Evolutionary conservation across 1,284 basidiomycete genomes (phyloP).

Genomic region (Hemileia vastatrix): DNA sequence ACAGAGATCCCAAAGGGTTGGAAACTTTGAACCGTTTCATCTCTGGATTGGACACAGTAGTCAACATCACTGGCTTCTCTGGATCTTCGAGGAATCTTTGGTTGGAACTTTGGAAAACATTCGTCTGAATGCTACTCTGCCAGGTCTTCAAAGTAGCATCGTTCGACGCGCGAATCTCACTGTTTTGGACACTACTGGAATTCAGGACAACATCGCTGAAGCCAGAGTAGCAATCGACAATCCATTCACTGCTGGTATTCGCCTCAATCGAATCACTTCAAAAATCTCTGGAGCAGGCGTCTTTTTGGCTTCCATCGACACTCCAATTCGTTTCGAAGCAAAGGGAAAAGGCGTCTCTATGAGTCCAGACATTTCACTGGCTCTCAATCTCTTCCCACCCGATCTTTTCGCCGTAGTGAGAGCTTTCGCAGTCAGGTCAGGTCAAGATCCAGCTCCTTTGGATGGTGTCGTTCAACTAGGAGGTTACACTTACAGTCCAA

Average conservation of each 20-base stretch:
- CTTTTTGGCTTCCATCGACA: slow-evolving; percentile 57
- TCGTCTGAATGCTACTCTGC: slow-evolving; percentile 55
- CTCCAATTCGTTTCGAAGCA: slow-evolving; percentile 52
- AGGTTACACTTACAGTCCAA: slow-evolving; percentile 55
- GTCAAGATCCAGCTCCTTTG: slow-evolving; percentile 55
- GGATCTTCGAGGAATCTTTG: slow-evolving; percentile 57
- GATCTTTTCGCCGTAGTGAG: slow-evolving; percentile 62
- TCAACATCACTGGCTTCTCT: slow-evolving; percentile 43
- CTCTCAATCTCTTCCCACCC: slow-evolving; percentile 64
- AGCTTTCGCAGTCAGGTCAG: slow-evolving; percentile 57
- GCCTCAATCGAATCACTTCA: slow-evolving; percentile 57
- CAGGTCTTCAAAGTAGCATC: slow-evolving; percentile 55
- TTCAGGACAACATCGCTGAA: slow-evolving; percentile 57
- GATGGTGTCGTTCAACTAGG: slow-evolving; percentile 63
- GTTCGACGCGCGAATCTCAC: slow-evolving; percentile 52
- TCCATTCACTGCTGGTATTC: slow-evolving; percentile 58
- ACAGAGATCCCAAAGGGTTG: slow-evolving; percentile 55
- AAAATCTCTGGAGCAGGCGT: slow-evolving; percentile 59
- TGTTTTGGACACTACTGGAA: slow-evolving; percentile 61
- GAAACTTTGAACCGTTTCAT: slow-evolving; percentile 64
- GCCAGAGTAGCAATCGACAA: slow-evolving; percentile 59
- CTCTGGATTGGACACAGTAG: slow-evolving; percentile 46
- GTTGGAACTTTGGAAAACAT: slow-evolving; percentile 57
- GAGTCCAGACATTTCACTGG: slow-evolving; percentile 56
- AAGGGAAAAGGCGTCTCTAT: slow-evolving; percentile 53